phyloP scores from a whole-genome alignment of 441 rosid species.

The Metrosideros polymorpha region DNA sequence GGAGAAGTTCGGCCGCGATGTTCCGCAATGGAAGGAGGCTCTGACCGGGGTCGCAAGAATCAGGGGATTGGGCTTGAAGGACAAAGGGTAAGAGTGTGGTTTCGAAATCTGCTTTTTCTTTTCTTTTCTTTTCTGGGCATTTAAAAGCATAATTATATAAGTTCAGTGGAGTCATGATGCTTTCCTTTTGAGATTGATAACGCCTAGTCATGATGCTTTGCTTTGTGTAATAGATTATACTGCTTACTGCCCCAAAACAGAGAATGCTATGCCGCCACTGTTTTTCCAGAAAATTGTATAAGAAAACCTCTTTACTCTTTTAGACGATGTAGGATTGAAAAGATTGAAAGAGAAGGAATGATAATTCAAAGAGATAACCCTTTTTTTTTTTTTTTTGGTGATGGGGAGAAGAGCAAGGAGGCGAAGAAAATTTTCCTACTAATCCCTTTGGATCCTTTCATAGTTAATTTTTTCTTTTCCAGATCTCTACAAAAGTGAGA shows the following conservation, averaged over 20 bases:
- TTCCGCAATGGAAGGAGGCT: not conserved
- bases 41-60: not conserved
- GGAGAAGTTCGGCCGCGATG: not conserved
- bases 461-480: not conserved
- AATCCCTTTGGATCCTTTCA: not conserved
- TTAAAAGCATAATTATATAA: not conserved
- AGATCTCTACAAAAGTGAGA: not conserved
- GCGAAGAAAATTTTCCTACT: not conserved
- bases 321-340: not conserved
- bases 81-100: not conserved
- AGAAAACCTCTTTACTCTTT: not conserved
- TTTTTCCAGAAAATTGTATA: too few relatives aligned
- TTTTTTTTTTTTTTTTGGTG: too few relatives aligned
- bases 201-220: not conserved
- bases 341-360: not conserved
- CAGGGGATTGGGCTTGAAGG: fast-evolving
- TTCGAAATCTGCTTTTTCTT: not conserved
- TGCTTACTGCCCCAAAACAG: not conserved
- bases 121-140: not conserved
- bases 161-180: too few relatives aligned
- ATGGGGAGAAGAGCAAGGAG: not conserved
- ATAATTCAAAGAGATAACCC: too few relatives aligned
- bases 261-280: not conserved
- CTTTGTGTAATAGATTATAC: not conserved
- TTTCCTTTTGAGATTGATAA: too few relatives aligned